A percentile compares a stretch with the other conserved stretches of the same genome.
Conservation (phyloP, 2,329 filamentous ascomycete species). For the Fusarium guadeloupense region DNA sequence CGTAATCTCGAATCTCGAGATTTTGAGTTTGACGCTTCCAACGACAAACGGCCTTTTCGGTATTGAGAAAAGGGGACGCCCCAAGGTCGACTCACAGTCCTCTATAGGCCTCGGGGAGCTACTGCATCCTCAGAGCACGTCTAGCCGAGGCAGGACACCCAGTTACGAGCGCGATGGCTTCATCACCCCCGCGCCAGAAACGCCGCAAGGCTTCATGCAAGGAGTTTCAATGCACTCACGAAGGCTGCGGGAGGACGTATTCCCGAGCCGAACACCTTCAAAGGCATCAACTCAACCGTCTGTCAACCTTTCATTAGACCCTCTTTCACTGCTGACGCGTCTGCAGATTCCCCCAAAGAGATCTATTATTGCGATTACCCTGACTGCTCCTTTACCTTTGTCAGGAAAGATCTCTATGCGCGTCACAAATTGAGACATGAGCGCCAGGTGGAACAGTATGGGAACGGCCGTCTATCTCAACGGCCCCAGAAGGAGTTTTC, state of each 20-base stretch:
- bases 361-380: conserved; percentile 45
- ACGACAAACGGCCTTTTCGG: neutral
- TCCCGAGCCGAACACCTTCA: conserved; percentile 44
- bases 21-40: conserved; percentile 13
- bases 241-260: conserved; percentile 43
- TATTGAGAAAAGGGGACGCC: neutral
- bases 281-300: conserved; percentile 42
- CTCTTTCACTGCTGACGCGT: conserved; percentile 17
- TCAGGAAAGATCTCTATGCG: conserved; percentile 43
- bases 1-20: conserved; percentile 33
- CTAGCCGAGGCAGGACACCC: conserved; percentile 14
- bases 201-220: conserved; percentile 45
- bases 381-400: conserved; percentile 44
- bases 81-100: neutral
- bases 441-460: conserved; percentile 41
- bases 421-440: conserved; percentile 43
- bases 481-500: conserved; percentile 41
- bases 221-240: conserved; percentile 45
- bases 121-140: conserved; percentile 1
- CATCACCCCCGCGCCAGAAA: conserved; percentile 44
- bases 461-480: conserved; percentile 40
- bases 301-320: neutral
- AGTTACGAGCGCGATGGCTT: conserved; percentile 38
- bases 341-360: conserved; percentile 43
- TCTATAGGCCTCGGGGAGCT: neutral